Conservation (phyloP, 169 alveolate species). For the Miamiensis avidus region DNA sequence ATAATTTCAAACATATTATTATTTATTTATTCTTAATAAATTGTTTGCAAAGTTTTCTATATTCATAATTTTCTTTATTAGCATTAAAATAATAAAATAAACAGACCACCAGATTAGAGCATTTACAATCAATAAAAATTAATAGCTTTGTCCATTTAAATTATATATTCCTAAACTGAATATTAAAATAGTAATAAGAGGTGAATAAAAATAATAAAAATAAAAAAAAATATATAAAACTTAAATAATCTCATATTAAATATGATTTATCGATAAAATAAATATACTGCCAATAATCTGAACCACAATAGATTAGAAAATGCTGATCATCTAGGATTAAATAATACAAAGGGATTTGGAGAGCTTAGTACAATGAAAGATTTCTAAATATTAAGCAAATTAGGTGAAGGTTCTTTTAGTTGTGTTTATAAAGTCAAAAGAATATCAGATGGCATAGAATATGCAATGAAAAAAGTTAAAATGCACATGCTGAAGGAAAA, state of each 20-base stretch:
- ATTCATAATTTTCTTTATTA: too few species aligned
- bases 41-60: too few species aligned
- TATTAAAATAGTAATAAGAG: not conserved
- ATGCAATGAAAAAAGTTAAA: conserved; percentile 78
- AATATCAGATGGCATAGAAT: conserved; percentile 63
- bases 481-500: conserved; percentile 56
- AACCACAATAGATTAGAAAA: not conserved
- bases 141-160: not conserved
- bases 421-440: conserved; percentile 73
- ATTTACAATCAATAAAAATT: too few species aligned
- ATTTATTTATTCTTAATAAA: too few species aligned
- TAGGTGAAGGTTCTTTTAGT: conserved; percentile 87
- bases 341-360: conserved; percentile 1
- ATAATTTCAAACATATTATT: too few species aligned
- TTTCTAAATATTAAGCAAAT: conserved; percentile 35
- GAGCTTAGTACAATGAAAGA: conserved; percentile 21
- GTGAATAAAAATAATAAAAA: too few species aligned
- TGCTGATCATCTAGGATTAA: too few species aligned
- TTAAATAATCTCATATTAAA: too few species aligned
- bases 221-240: not conserved
- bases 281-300: not conserved
- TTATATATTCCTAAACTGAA: not conserved
- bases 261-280: not conserved
- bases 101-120: too few species aligned
- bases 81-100: too few species aligned